phyloP scores from a whole-genome alignment of 192 early-diverging fungal species.

The Hyaloraphidium curvatum region DNA sequence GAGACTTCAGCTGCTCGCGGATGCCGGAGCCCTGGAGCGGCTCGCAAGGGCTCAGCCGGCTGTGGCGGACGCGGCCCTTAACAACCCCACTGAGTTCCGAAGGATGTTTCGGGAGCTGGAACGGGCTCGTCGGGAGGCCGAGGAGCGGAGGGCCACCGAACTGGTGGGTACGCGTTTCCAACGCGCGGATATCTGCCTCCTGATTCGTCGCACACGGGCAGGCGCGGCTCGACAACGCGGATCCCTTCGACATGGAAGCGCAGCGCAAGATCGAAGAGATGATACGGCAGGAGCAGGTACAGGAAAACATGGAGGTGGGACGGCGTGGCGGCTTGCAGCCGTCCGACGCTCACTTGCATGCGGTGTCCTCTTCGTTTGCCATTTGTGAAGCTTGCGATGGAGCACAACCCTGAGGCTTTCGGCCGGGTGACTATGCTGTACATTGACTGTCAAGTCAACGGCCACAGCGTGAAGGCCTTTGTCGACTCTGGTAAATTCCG shows the following conservation, averaged over 20 bases:
- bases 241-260: conserved; percentile 81
- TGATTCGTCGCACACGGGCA: no score
- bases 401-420: conserved; percentile 89
- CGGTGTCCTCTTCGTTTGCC: no score
- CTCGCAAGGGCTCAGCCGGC: conserved; percentile 28
- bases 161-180: conserved; percentile 11
- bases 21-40: conserved; percentile 33
- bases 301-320: conserved; percentile 47
- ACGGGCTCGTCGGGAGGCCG: conserved; percentile 28
- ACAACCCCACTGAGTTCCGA: conserved; percentile 42
- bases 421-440: conserved; percentile 80
- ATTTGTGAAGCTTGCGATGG: conserved; percentile 45
- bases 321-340: neutral
- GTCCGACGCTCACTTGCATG: no score
- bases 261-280: conserved; percentile 80
- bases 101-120: conserved; percentile 38
- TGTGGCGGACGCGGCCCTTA: conserved; percentile 19
- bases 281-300: conserved; percentile 68
- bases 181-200: conserved; percentile 5
- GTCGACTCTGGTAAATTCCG: conserved; percentile 97
- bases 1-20: conserved; percentile 39
- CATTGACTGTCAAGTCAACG: conserved; percentile 75
- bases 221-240: conserved; percentile 36
- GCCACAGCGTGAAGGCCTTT: conserved; percentile 71
- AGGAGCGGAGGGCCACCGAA: conserved; percentile 22